Base-by-base conservation (phyloP, 2,329 filamentous ascomycete genomes). In the Sporothrix variecibatus region DNA sequence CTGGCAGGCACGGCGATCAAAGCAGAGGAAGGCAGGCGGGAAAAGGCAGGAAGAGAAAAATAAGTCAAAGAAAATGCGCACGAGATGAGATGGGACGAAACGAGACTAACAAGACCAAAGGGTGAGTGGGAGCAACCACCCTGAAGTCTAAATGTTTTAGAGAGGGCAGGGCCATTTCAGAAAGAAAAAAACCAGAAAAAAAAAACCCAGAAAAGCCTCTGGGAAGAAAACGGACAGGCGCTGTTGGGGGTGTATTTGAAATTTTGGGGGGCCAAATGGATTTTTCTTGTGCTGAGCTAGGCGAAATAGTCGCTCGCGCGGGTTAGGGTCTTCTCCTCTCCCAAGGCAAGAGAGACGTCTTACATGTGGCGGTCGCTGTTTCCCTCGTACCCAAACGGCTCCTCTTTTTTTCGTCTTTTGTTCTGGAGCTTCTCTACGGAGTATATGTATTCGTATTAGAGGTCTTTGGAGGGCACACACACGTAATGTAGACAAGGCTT, bases 221-320 rank as follows among this genome's bases (percentile, higher is more conserved):
- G 43, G 43, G 26, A 23, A 68, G 43, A 51, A 34, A 68, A 26
- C 40, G 40, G 65, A 49, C 67, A 56, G 28, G 67, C 31, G 49
- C 31, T 70, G 31, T 34, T 70, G 46, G 49, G 28, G 31, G 60
- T 20, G 40, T 9, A 31, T 43, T 31, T 5, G 23, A 15, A 8
- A 15, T 49, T 43, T 60, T 60, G 49, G 49, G 40, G 65, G 23
- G 38, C 62, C 38, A 23, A 51, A 23, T 51, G 65, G 40, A 28
- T 43, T 60, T 70, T 74, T 72, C 53, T 74, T 69, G 73, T 76
- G 76, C 67, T 72, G 74, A 76, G 75, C 74, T 73, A 75, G 72
- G 38, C 65, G 28, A 72, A 72, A 65, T 40, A 51, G 71, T 38
- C 46, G 34, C 28, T 53, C 53, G 43, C 46, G 62, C 70, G 23